Conservation (phyloP, 495 filamentous ascomycete genomes). For the Massariosphaeria phaeospora region DNA sequence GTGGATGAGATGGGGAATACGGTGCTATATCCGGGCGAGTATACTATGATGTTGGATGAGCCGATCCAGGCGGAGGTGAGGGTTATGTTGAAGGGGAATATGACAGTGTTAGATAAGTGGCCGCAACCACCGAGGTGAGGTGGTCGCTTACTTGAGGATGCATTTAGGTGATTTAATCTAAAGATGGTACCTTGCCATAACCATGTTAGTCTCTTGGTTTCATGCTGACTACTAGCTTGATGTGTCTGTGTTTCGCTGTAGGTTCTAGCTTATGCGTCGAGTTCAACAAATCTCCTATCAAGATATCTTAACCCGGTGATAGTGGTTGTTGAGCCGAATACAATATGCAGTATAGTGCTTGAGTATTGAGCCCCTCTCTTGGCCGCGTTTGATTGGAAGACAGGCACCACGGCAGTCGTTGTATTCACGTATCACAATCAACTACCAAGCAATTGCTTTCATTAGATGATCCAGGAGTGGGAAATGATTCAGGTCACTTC, state of each 20-base stretch:
- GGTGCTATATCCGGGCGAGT: conserved; percentile 60
- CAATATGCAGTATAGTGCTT: conserved; percentile 4
- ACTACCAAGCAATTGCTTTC: neutral
- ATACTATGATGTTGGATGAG: conserved; percentile 54
- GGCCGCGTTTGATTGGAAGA: neutral
- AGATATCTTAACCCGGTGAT: too few species aligned
- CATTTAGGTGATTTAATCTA: too few species aligned
- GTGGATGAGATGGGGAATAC: conserved; percentile 54
- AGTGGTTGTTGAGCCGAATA: too few species aligned
- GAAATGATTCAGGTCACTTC: neutral
- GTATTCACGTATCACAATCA: too few species aligned
- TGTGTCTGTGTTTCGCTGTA: too few species aligned
- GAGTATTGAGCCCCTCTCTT: neutral
- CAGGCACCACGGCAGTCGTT: neutral
- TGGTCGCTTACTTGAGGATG: too few species aligned
- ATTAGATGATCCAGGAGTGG: neutral
- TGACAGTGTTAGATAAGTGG: neutral
- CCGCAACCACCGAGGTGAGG: too few species aligned
- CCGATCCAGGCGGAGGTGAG: neutral
- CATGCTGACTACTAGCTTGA: too few species aligned
- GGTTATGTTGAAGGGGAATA: neutral
- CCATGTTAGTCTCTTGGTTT: too few species aligned
- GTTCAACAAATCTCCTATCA: too few species aligned
- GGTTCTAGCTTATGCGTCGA: too few species aligned
- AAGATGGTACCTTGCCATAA: too few species aligned